These are phyloP conservation scores for Lippia alba DNA, from an alignment of 305 asterid species.

Conservation along the genomic window DNA sequence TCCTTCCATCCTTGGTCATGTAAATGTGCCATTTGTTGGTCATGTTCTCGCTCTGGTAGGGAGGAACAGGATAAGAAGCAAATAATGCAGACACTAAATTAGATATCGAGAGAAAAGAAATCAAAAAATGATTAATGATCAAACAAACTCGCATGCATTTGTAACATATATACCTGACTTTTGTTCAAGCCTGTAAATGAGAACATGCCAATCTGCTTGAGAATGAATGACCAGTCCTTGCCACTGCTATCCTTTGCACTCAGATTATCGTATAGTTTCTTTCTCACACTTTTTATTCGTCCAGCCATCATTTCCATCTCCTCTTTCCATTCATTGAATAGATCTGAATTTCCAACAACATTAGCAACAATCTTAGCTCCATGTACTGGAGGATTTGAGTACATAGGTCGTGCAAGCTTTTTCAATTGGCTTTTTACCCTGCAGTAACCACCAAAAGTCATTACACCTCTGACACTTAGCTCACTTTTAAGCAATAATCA, in stretches of 20 bases:
- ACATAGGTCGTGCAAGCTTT: conserved; percentile 96
- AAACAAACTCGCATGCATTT: background rate
- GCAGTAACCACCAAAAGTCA: conserved; percentile 34
- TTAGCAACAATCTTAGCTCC: conserved; percentile 96
- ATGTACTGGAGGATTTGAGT: conserved; percentile 95
- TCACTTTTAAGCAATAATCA: background rate
- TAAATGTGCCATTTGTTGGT: conserved; percentile 90
- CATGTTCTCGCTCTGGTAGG: conserved; percentile 87
- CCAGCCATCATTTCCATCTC: conserved; percentile 98
- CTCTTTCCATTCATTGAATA: conserved; percentile 87
- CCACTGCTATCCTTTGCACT: conserved; percentile 72
- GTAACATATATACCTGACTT: conserved; percentile 64
- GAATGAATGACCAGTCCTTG: conserved; percentile 95
- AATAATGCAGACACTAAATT: background rate
- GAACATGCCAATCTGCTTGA: conserved; percentile 96
- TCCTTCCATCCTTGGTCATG: conserved; percentile 99
- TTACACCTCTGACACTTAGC: conserved; percentile 20
- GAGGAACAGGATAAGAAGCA: conserved; percentile 26
- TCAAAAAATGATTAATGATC: background rate
- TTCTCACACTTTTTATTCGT: conserved; percentile 86
- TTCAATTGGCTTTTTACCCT: conserved; percentile 97
- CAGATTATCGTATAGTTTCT: conserved; percentile 70
- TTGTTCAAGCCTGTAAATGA: conserved; percentile 92
- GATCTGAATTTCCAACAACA: conserved; percentile 80
- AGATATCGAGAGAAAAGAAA: background rate